phyloP scores from a whole-genome alignment of 1,139 yeast genomes.

The Hyphopichia pseudoburtonii region DNA sequence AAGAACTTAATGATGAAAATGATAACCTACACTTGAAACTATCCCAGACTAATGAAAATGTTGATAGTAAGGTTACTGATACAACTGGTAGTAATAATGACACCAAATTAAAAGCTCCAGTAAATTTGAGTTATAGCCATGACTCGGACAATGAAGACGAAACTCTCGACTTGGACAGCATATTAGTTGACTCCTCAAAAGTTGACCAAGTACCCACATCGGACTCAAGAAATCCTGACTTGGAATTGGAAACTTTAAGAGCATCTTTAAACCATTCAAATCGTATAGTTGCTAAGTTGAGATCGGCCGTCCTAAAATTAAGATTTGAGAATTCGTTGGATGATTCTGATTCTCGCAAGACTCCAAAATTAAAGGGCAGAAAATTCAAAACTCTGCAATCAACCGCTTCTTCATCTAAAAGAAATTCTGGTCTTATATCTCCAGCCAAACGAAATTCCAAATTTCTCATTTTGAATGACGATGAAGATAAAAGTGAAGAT shows the following conservation, averaged over 20 bases:
- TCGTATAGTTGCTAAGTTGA: slow-evolving; percentile 54
- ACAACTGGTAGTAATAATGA: slow-evolving; percentile 23
- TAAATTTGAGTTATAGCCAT: slow-evolving; percentile 1
- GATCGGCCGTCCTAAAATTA: slow-evolving; percentile 47
- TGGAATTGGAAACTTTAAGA: slow-evolving; percentile 68
- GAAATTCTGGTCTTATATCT: slow-evolving; percentile 25
- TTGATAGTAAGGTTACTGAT: slow-evolving; percentile 15
- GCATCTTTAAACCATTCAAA: slow-evolving; percentile 69
- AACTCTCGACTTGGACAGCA: slow-evolving; percentile 32
- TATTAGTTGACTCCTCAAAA: slow-evolving; percentile 28
- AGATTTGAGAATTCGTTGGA: slow-evolving; percentile 22
- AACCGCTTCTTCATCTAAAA: slow-evolving; percentile 16
- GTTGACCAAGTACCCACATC: slow-evolving; percentile 27
- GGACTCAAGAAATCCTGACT: slow-evolving; percentile 50
- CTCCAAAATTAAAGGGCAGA: slow-evolving; percentile 14
- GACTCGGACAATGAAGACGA: slow-evolving; percentile 27
- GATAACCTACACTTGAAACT: slow-evolving; percentile 51
- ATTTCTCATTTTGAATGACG: slow-evolving; percentile 29
- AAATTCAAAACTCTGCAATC: slow-evolving; percentile 24
- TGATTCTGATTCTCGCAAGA: slow-evolving; percentile 12
- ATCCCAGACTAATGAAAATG: slow-evolving; percentile 11
- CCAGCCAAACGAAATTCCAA: slow-evolving; percentile 40
- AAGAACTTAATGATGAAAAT: slow-evolving; percentile 64
- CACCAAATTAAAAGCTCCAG: slow-evolving; percentile 33
- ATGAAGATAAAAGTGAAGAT: slow-evolving; percentile 15